A percentile compares a stretch with the other conserved stretches of the same genome.
Evolutionary conservation across 78 protist species (phyloP).

Genomic region (Diacronema lutheri): DNA sequence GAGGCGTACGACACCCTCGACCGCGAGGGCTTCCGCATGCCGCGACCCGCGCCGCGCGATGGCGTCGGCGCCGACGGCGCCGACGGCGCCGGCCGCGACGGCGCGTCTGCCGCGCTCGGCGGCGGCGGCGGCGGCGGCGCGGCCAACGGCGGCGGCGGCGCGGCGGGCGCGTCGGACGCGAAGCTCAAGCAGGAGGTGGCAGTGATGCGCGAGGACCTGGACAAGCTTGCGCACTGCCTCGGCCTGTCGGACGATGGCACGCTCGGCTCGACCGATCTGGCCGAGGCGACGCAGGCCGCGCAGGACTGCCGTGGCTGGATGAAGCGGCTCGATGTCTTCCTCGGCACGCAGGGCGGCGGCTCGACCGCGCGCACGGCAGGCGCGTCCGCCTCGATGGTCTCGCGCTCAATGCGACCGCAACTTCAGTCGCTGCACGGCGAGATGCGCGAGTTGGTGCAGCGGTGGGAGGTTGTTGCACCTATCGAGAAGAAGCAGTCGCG

Average conservation of each 20-base stretch:
- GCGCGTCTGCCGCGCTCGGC: background rate
- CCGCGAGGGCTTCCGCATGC: background rate
- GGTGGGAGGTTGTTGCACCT: background rate
- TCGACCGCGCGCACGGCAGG: background rate
- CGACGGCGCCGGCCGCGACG: background rate
- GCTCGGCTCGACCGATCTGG: background rate
- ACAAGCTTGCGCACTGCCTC: background rate
- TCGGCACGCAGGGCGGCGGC: background rate
- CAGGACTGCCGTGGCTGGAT: background rate
- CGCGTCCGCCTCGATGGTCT: background rate
- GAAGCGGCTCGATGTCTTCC: background rate
- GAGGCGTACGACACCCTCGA: background rate
- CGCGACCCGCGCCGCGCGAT: background rate
- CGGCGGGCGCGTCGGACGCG: background rate
- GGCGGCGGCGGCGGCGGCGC: background rate
- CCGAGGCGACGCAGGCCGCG: background rate
- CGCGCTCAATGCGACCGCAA: no score
- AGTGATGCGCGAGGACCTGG: slow-evolving; percentile 1
- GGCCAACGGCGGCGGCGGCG: background rate
- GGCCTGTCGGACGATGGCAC: background rate
- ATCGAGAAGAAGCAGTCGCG: background rate
- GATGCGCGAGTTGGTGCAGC: background rate
- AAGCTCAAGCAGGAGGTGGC: background rate
- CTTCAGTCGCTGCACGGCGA: background rate
- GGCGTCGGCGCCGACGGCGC: background rate